Evolutionary conservation across 345 rosid genomes (phyloP).

Genomic region (Brassica napus): Da-Ae NC_063436.1:5020501-5021000

Average conservation of each 20-base stretch:
- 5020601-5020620: constrained; percentile 48
- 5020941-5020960: constrained; percentile 40
- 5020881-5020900: constrained; percentile 80
- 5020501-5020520: constrained; percentile 33
- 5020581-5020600: constrained; percentile 62
- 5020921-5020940: constrained; percentile 83
- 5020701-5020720: constrained; percentile 84
- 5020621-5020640: background rate
- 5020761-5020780: background rate
- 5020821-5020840: constrained; percentile 81
- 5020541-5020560: constrained; percentile 72
- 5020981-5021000: too few species aligned
- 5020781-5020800: background rate
- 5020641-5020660: background rate
- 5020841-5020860: constrained; percentile 35
- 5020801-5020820: constrained; percentile 50
- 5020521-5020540: constrained; percentile 82
- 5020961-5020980: constrained; percentile 54
- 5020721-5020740: constrained; percentile 99
- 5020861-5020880: constrained; percentile 57
- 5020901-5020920: constrained; percentile 65
- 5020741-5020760: constrained; percentile 43
- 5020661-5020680: background rate
- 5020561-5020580: constrained; percentile 68
- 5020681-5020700: constrained; percentile 68